A percentile compares a stretch with the other conserved stretches of the same genome.
Conservation (phyloP, 148 eudicot genomes). For the Silene uniflora region DNA sequence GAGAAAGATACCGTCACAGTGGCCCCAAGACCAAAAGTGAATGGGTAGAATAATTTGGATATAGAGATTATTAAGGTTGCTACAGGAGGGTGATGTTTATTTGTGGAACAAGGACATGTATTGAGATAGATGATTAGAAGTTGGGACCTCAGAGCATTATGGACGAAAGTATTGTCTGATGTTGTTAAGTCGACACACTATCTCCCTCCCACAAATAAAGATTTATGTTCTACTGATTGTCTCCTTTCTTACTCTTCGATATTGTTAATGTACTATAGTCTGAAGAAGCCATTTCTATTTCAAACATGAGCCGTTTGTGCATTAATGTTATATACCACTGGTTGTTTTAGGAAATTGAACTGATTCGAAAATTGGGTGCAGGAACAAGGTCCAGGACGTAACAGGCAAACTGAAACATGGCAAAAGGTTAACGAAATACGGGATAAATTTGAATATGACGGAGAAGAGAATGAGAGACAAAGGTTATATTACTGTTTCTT, state of each 20-base stretch:
- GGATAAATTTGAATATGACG: constrained; percentile 93
- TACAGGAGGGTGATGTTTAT: neutral
- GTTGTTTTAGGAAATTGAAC: neutral
- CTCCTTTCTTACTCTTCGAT: neutral
- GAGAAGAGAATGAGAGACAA: constrained; percentile 89
- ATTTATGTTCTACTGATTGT: neutral
- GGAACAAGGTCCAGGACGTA: constrained; percentile 54
- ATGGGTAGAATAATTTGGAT: no score
- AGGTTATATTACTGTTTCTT: constrained; percentile 46
- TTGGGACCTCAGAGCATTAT: neutral
- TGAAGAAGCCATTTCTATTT: neutral
- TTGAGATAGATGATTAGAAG: neutral
- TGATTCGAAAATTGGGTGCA: constrained; percentile 32
- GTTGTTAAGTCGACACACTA: neutral
- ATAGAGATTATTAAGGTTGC: neutral
- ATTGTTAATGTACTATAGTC: neutral
- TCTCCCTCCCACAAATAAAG: neutral
- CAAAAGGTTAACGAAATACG: constrained; percentile 67
- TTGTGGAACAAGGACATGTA: neutral
- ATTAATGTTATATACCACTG: neutral
- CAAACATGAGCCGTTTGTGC: neutral
- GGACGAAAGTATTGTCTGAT: neutral
- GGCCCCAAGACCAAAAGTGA: no score
- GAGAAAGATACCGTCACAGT: no score
- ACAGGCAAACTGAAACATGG: constrained; percentile 55